Base-by-base conservation (phyloP, 495 filamentous ascomycete species). In the Parathielavia appendiculata region DNA sequence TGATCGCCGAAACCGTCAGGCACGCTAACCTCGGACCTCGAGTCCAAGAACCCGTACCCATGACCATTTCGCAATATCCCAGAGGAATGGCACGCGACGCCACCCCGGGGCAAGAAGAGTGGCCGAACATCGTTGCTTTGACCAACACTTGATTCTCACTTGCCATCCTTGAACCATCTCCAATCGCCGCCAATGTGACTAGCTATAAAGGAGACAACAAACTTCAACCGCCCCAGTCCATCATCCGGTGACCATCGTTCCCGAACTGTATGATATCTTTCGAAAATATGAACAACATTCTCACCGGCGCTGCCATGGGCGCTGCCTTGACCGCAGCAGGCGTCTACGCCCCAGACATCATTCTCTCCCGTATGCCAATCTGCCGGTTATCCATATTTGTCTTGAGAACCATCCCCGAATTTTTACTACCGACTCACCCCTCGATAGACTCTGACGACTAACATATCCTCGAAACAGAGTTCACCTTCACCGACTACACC, bases 291-390 rank as follows among this genome's bases (percentile, higher is more conserved):
- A 59, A 69, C 23, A 63, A 66, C 1, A 38, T 76, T 40, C 13
- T 78, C 16, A 63, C 77, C 2, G 82, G 82, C 12, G 75, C 71
- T 19, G 63, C 73, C 59, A 83, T 85, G 58, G 82, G 82, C 34
- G 77, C 76, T 10, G 81, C 80, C 54, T 66, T 84, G 17, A 73
- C 79, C 22, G 72, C 75, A 19, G 69, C 80, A 11, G 79, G 78
- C 19, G 76, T 85, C 50, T 79, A 76, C 61, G 69, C 73, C 51
- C 81, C 82, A 8, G 61, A 71, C 14, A 71, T 79, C 59, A 83
- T 85, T 59, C 56, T 81, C 49, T 65, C 64, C 1, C 81, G 26
- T 30, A 30, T 6, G 26, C 6, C 26, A 30, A 30, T 30, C 26
- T 6, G 26, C 26, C 26, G 26, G 2, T 6, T 30, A 3, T 6